These are phyloP conservation scores for Pythium angustatum DNA, from an alignment of 352 stramenopile species.

Conservation along the genomic window DNA sequence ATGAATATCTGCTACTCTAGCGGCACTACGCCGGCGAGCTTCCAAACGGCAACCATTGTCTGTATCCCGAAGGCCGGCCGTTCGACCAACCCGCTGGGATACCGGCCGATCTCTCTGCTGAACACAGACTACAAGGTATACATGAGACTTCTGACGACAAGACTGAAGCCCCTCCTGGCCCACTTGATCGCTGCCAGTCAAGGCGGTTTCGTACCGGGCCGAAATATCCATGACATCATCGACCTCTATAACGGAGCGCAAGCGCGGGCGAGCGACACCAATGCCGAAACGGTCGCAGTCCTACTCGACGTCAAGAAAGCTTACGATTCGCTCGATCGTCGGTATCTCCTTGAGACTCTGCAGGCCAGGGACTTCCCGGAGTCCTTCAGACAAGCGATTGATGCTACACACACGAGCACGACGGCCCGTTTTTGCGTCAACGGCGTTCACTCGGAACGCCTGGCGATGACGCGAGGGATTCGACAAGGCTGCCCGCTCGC, in stretches of 20 bases:
- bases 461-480: conserved; percentile 12
- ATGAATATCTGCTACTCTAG: not conserved
- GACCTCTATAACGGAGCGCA: conserved; percentile 8
- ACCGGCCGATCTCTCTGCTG: conserved; percentile 12
- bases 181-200: not conserved
- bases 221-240: conserved; percentile 18
- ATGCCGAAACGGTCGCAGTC: not conserved
- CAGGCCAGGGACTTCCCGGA: not conserved
- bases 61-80: conserved; percentile 3
- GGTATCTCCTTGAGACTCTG: not conserved
- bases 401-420: not conserved
- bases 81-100: not conserved
- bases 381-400: not conserved
- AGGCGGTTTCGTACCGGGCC: conserved; percentile 5
- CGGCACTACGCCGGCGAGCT: not conserved
- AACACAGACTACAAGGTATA: conserved; percentile 26
- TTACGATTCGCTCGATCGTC: not conserved
- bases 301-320: conserved; percentile 24
- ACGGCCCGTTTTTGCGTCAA: not conserved
- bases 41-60: conserved; percentile 1
- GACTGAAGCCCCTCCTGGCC: not conserved
- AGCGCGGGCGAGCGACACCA: not conserved
- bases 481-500: conserved; percentile 19
- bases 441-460: not conserved
- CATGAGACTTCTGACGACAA: not conserved